A percentile compares a stretch with the other conserved stretches of the same genome.
These are phyloP conservation scores for Psilocybe cubensis DNA, from an alignment of 768 basidiomycete species.

Conservation along the genomic window DNA sequence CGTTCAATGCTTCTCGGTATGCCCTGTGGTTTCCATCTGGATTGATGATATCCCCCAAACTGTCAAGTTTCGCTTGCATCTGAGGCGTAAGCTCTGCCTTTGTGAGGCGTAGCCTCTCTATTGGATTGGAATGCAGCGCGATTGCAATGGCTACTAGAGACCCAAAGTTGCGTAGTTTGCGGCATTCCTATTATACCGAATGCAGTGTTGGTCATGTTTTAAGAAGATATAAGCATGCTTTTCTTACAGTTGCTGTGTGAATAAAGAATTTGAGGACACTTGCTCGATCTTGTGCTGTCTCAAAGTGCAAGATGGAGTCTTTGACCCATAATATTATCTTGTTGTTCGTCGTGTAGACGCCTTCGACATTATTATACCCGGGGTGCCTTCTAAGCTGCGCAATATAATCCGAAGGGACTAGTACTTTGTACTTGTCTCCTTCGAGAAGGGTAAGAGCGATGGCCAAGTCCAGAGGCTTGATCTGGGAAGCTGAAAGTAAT, in stretches of 20 bases:
- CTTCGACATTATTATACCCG: constrained; percentile 35
- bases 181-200: constrained; percentile 50
- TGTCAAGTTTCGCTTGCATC: constrained; percentile 30
- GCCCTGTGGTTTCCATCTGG: constrained; percentile 35
- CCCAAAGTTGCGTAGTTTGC: constrained; percentile 44
- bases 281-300: constrained; percentile 37
- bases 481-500: constrained; percentile 32
- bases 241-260: constrained; percentile 40
- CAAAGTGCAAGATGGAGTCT: constrained; percentile 42
- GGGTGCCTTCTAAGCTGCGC: constrained; percentile 35
- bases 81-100: constrained; percentile 32
- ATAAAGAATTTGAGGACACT: constrained; percentile 49
- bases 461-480: constrained; percentile 44
- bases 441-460: constrained; percentile 47
- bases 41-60: constrained; percentile 36
- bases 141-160: constrained; percentile 45
- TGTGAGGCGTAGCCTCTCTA: constrained; percentile 37
- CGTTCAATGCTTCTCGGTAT: constrained; percentile 38
- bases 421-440: constrained; percentile 40
- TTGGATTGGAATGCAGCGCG: constrained; percentile 43
- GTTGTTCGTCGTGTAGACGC: constrained; percentile 37
- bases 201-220: no score
- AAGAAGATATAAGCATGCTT: neutral
- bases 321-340: constrained; percentile 44
- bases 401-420: constrained; percentile 46